These are phyloP conservation scores for Globisporangium megalacanthum DNA, from an alignment of 352 stramenopile genomes.

Conservation along the genomic window DNA sequence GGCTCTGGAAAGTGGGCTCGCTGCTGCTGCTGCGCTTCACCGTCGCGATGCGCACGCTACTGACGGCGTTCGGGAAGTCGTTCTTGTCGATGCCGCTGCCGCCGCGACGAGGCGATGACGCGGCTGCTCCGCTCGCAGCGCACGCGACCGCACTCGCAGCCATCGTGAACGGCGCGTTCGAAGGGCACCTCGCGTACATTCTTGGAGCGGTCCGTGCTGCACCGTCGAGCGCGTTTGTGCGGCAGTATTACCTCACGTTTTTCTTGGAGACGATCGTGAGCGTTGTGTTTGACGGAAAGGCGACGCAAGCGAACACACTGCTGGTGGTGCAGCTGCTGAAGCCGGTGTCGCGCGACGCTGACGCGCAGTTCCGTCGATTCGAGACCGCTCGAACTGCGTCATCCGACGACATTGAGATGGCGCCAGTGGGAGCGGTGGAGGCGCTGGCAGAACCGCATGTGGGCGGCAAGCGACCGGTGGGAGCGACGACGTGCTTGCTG, in stretches of 20 bases:
- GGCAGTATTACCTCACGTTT: conserved; percentile 75
- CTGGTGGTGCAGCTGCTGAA: conserved; percentile 63
- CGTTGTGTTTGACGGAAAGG: conserved; percentile 72
- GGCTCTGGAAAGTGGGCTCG: conserved; percentile 79
- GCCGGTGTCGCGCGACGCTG: conserved; percentile 18
- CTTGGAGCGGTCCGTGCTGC: conserved; percentile 28
- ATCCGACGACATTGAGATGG: conserved; percentile 27
- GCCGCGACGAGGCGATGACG: conserved; percentile 64
- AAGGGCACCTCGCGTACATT: conserved; percentile 48
- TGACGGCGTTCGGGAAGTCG: conserved; percentile 60
- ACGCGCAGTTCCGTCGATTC: not conserved
- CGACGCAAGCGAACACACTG: conserved; percentile 70
- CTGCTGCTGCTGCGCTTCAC: conserved; percentile 76
- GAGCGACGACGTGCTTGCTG: conserved; percentile 27
- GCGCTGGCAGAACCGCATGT: not conserved
- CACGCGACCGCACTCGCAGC: conserved; percentile 50
- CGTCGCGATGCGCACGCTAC: conserved; percentile 56
- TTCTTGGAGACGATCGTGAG: conserved; percentile 72
- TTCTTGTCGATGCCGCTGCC: conserved; percentile 58
- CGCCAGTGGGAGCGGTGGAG: conserved; percentile 10
- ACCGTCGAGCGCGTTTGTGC: conserved; percentile 53
- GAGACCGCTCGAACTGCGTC: not conserved
- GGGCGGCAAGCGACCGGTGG: not conserved
- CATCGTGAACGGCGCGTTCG: conserved; percentile 38
- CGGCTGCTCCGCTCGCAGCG: conserved; percentile 38